Evolutionary conservation across 2,329 filamentous ascomycete species (phyloP).

Genomic region (Fusarium burgessii): DNA sequence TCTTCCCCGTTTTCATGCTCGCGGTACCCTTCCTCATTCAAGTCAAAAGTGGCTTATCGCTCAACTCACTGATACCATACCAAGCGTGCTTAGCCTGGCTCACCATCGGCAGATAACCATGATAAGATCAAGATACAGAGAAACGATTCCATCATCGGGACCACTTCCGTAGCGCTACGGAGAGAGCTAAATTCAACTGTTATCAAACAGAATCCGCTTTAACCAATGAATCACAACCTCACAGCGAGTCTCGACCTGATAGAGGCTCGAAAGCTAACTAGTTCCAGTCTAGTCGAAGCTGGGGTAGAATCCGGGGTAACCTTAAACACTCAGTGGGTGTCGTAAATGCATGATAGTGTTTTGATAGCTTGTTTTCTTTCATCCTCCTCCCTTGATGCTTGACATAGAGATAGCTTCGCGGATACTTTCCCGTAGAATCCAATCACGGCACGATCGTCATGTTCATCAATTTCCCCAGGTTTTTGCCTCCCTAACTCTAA

Average conservation of each 20-base stretch:
- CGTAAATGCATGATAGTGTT: background rate
- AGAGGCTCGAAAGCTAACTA: slow-evolving; percentile 2
- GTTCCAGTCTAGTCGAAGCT: background rate
- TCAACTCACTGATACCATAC: background rate
- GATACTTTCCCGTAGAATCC: slow-evolving; percentile 32
- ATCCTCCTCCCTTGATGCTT: background rate
- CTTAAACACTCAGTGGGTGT: background rate
- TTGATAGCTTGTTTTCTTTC: background rate
- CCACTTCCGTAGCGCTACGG: slow-evolving; percentile 3
- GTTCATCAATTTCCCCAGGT: background rate
- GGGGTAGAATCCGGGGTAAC: slow-evolving; percentile 12
- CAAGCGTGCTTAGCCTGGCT: background rate
- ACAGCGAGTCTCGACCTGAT: background rate
- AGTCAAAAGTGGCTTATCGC: slow-evolving; percentile 8
- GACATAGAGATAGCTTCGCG: slow-evolving; percentile 9
- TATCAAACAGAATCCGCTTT: background rate
- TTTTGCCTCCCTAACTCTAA: background rate
- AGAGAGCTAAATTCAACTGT: background rate
- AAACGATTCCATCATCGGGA: slow-evolving; percentile 1
- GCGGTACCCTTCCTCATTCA: slow-evolving; percentile 18
- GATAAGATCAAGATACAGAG: background rate
- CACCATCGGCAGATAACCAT: background rate
- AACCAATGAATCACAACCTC: background rate
- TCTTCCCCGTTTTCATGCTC: background rate
- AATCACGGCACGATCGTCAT: slow-evolving; percentile 8